Conservation (phyloP, 75 land plant species). For the Chamaecyparis obtusa region DNA sequence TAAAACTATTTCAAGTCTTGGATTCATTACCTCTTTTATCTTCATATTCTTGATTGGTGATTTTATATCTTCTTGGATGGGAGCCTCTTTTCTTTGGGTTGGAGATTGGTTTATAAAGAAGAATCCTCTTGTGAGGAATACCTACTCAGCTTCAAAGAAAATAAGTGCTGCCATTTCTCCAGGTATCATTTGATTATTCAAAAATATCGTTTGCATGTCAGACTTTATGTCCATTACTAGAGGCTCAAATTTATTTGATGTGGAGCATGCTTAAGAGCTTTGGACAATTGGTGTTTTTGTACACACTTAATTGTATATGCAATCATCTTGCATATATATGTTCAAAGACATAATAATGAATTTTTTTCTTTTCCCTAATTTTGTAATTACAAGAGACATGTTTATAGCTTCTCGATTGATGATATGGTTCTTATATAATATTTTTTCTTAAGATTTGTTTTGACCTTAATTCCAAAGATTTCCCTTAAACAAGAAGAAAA, state of each 20-base stretch:
- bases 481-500: not conserved
- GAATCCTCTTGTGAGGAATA: slow-evolving; percentile 85
- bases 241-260: not conserved
- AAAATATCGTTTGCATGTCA: not conserved
- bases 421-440: not conserved
- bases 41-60: slow-evolving; percentile 89
- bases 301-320: not conserved
- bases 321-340: not conserved
- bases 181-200: slow-evolving; percentile 36
- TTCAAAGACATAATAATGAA: not conserved
- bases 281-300: not conserved
- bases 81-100: slow-evolving; percentile 69
- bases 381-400: not conserved
- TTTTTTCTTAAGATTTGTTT: not conserved
- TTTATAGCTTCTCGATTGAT: not conserved
- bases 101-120: slow-evolving; percentile 91
- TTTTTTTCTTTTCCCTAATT: not conserved
- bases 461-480: not conserved
- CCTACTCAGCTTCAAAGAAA: slow-evolving; percentile 91
- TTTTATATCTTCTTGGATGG: slow-evolving; percentile 93
- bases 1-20: slow-evolving; percentile 62
- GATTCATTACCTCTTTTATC: slow-evolving; percentile 79
- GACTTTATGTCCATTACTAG: not conserved
- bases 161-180: slow-evolving; percentile 92
- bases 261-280: slow-evolving; percentile 1